Evolutionary conservation across 202 grass and related monocot genomes (phyloP), one percentile per base, ranked within the genome.

Genomic region (Saccharum hybrid): DNA sequence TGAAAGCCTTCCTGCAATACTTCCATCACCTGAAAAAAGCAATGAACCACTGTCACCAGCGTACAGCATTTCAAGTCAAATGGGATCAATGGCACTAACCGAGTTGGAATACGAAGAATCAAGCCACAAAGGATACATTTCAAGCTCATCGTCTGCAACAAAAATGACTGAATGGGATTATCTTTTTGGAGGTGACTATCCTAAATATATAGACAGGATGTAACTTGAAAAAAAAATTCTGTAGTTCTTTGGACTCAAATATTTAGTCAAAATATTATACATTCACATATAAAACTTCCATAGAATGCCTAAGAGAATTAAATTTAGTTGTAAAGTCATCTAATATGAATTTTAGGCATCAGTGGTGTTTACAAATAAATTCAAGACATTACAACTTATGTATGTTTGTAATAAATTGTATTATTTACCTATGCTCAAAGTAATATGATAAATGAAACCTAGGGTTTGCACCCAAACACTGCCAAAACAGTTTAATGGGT

Each of bases 41-140:
- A 76, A 74, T 39, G 85, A 43, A 56, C 89, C 92, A 56, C n/a
- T 64, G 4, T 40, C 65, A 76, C 75, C 83, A 62, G 66, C 15
- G 16, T 71, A 66, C 48, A 89, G 45, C 68, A 73, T 86, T 60
- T 87, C 82, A 31, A 88, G 68, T 63, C 65, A 72, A 56, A 84
- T 77, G 73, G 83, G 68, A 83, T 79, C 84, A 77, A 75, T 85
- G 40, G 77, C 42, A 26, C 75, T 68, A 18, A 46, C 68, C 5
- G 67, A 30, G 13, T 63, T 69, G 56, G 75, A 79, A 45, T 84
- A 71, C 22, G 72, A 86, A 78, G 69, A 48, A 40, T 83, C 79
- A 80, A 87, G 56, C 56, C 68, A 30, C 33, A 74, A 83, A 7
- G 74, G 21, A 40, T 65, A 65, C 30, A 62, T 21, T 78, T 60